Base-by-base conservation (phyloP, 1,139 yeast species). In the Diutina mesorugosa region DNA sequence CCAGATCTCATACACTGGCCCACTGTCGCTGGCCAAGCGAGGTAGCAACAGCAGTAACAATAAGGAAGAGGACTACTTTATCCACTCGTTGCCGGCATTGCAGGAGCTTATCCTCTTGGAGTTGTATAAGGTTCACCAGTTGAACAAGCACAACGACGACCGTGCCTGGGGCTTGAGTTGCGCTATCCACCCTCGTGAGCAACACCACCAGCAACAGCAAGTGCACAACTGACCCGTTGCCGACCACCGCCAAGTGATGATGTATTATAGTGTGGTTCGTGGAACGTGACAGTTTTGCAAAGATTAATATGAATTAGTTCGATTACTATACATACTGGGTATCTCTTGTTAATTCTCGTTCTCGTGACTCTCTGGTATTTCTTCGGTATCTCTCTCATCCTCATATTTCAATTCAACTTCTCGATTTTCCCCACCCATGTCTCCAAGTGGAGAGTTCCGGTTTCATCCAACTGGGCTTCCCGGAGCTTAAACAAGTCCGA, bases 121-220 rank as follows among this genome's bases (percentile, higher is more conserved):
- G 64, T 74, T 86, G 51, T 84, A 90, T 89, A 81, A 85, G 61
- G 83, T 85, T 16, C 74, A 79, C 60, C 86, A 81, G 62, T 71
- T 83, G 59, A 83, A 83, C 65, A 69, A 77, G 60, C 72, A 76
- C 46, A 87, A 84, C 60, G 81, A 77, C 54, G 91, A 86, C 62
- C 73, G 93, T 61, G 82, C 85, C 2, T 86, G 91, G 87, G 79
- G 83, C 59, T 72, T 85, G 65, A 85, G 91, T 71, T 78, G 86
- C 63, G 66, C 72, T 58, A 76, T 81, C 55, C 79, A 76, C 58
- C 78, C 47, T n/a, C 47, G 47, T 9, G 47, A 51, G 14, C 41
- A 35, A 35, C 35, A 32, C 35, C 35, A 32, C 9, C 41, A 35
- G 14, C 41, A 32, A 32, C 41, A 35, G 14, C 41, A 35, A 10